A percentile compares a stretch with the other conserved stretches of the same genome.
phyloP scores from a whole-genome alignment of 2,329 filamentous ascomycete species.

The Ceratocystis lukuohia region DNA sequence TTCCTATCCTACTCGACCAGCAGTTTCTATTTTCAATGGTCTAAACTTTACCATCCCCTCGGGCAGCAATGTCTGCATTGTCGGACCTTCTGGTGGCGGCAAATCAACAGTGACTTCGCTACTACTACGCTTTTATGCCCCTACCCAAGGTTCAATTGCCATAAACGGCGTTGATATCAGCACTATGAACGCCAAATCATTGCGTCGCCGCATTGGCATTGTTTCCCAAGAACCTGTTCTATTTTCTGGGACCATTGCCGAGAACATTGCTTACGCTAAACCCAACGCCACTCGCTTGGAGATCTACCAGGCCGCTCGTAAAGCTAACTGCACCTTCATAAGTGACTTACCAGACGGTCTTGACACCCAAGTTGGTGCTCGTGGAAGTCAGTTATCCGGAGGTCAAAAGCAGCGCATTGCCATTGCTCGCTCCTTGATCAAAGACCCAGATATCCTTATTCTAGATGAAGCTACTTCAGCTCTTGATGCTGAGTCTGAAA shows the following conservation, averaged over 20 bases:
- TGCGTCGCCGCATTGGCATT: constrained; percentile 83
- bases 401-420: constrained; percentile 97
- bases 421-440: constrained; percentile 86
- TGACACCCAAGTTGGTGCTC: constrained; percentile 82
- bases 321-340: constrained; percentile 94
- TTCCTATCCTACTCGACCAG: constrained; percentile 84
- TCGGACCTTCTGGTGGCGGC: constrained; percentile 87
- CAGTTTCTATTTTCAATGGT: constrained; percentile 79
- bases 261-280: constrained; percentile 85
- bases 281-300: constrained; percentile 65
- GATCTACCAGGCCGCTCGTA: constrained; percentile 72
- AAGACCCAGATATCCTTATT: constrained; percentile 92
- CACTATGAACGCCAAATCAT: constrained; percentile 81
- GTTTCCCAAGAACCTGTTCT: constrained; percentile 93
- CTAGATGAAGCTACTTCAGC: constrained; percentile 94
- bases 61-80: constrained; percentile 89
- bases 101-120: constrained; percentile 94
- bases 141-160: constrained; percentile 60
- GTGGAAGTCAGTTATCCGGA: constrained; percentile 85
- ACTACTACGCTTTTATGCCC: constrained; percentile 79
- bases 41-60: constrained; percentile 84
- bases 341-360: constrained; percentile 91
- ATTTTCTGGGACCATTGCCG: constrained; percentile 70
- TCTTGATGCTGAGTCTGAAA: constrained; percentile 91
- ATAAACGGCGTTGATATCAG: constrained; percentile 77